Base-by-base conservation (phyloP, 1,284 basidiomycete species). In the Ustanciosporium gigantosporum region DNA sequence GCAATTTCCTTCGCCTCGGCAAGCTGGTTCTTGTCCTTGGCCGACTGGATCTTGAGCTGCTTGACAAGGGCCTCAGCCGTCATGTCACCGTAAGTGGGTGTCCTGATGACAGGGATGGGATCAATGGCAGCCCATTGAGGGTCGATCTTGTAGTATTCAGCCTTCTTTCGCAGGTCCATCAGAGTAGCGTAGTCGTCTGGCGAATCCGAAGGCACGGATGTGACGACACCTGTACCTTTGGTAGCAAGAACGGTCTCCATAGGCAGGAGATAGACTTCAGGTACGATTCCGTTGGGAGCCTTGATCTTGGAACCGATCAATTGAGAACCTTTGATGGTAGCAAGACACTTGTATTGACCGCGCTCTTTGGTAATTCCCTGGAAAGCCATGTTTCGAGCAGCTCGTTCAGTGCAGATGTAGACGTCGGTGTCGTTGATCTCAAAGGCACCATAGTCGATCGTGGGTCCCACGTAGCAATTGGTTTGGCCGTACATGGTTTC, bases 401-500 rank as follows among this genome's bases (percentile, higher is more conserved):
- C 87, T 39, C 94, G 89, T 65, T 87, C 81, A 11, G 93, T 94
- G 80, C 91, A 88, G 16, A 99, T 82, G 81, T 87, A 98, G 22
- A 93, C 88, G 23, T 78, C 73, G 34, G 52, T 71, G 79, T 92
- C 88, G 74, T 89, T 90, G 51, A 78, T 71, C 43, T 68, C 64
- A 79, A 88, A 98, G 21, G 97, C 81, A 40, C 92, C 93, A 77
- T 99, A 98, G 68, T 91, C 91, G 81, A 98, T 87, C 38, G 82
- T 80, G 0, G 91, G 87, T 29, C 93, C 91, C 43, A 99, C 92
- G 79, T 91, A 99, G 80, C 92, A 95, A 79, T 98, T 97, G 9
- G 94, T 98, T 81, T 98, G 94, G 31, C 94, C 95, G 72, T 72
- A 91, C 94, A 97, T 95, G 0, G 95, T 99, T 81, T 99, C 95